phyloP scores from a whole-genome alignment of 2,329 filamentous ascomycete species.

The Aspergillus latus region DNA sequence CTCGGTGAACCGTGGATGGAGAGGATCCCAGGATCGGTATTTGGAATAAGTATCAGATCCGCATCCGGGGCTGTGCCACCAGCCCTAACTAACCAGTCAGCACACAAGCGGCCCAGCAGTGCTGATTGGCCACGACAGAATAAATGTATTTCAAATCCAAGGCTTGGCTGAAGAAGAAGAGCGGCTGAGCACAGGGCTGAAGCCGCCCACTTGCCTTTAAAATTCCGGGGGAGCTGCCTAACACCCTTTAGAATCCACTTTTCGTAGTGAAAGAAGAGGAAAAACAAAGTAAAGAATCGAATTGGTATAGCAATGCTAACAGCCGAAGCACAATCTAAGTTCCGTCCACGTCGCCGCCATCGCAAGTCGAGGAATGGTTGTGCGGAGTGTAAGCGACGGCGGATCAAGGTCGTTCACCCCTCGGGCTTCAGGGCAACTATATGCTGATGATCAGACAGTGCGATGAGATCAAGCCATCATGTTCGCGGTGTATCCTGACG shows the following conservation, averaged over 20 bases:
- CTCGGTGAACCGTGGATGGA: too few relatives aligned
- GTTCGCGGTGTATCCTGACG: slow-evolving; percentile 5
- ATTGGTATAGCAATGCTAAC: background rate
- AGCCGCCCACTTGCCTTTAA: too few relatives aligned
- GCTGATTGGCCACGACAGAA: background rate
- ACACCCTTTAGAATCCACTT: background rate
- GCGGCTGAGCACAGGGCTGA: slow-evolving; percentile 10
- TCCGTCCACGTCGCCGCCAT: slow-evolving; percentile 4
- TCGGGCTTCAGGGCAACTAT: too few relatives aligned
- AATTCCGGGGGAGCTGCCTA: background rate
- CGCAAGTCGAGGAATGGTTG: slow-evolving; percentile 5
- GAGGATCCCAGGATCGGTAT: too few relatives aligned
- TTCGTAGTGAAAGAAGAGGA: background rate
- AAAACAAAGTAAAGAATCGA: too few relatives aligned
- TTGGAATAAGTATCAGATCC: too few relatives aligned
- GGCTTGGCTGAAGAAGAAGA: background rate
- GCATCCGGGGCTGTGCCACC: background rate
- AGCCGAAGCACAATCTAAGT: background rate
- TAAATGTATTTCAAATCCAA: slow-evolving; percentile 2
- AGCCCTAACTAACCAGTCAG: background rate
- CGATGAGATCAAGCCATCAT: slow-evolving; percentile 4
- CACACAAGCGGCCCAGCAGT: background rate
- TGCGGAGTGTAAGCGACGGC: slow-evolving; percentile 1
- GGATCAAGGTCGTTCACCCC: background rate
- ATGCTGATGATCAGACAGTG: background rate